Base-by-base conservation (phyloP, 2,329 filamentous ascomycete species). In the Botrytis fabae region DNA sequence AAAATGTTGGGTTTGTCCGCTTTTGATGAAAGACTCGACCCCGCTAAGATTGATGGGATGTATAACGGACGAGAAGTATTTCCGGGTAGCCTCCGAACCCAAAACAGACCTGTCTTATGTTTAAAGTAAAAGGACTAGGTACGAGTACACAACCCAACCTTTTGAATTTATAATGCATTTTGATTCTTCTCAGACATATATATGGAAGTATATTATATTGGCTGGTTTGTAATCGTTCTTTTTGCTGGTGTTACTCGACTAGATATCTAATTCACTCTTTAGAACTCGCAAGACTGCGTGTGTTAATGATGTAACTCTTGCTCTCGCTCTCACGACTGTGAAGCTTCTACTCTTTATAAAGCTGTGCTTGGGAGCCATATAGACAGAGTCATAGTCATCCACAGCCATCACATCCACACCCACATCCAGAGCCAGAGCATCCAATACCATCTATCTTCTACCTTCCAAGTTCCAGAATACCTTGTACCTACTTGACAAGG, bases 41-140 rank as follows among this genome's bases (percentile, higher is more conserved):
- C 66, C 66, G 66, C 66, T 69, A 69, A 61, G 66, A 69, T 32
- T 46, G 38, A 60, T 59, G 66, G 42, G 40, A 70, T 40, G 46
- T 54, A 66, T 71, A 46, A 71, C 61, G 60, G 69, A 54, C n/a
- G n/a, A 54, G 60, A 42, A 54, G 59, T 72, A 72, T 68, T 48
- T 68, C 62, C 70, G 70, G 70, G 25, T 60, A 68, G 62, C 32
- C 70, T 44, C 70, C 70, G 51, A 61, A 69, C n/a, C 32, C 28
- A 32, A 25, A 44, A 68, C 44, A 42, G 28, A 65, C 28, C 18
- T 35, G 42, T 65, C 62, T 28, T 35, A 35, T 64, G 44, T 46
- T 64, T 38, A 61, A 40, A 38, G 38, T 63, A 62, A 8, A 7
- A 14, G 16, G 12, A 16, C 42, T 38, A 38, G 38, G 38, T 38